phyloP scores from a whole-genome alignment of 495 filamentous ascomycete species.

The Hypoxylon perforatum region DNA sequence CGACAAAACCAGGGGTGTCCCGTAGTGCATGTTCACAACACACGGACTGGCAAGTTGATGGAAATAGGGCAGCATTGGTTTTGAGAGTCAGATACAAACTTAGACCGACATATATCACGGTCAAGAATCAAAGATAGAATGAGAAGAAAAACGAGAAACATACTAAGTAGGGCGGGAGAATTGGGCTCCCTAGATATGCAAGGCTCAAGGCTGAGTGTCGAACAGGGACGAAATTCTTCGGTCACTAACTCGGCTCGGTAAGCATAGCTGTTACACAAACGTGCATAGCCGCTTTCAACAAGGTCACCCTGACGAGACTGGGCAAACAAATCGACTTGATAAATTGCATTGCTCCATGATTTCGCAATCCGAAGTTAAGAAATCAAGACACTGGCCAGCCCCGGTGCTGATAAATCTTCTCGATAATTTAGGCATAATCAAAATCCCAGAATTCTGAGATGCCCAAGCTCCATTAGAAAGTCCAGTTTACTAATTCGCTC shows the following conservation, averaged over 20 bases:
- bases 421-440: background rate
- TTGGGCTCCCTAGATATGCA: too few species aligned
- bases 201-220: too few species aligned
- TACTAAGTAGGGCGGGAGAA: too few species aligned
- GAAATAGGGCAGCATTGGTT: background rate
- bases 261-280: constrained; percentile 18
- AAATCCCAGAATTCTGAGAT: too few species aligned
- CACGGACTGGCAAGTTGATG: constrained; percentile 4
- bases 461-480: too few species aligned
- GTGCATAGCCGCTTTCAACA: constrained; percentile 24
- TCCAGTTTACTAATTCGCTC: too few species aligned
- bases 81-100: too few species aligned
- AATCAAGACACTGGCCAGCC: constrained; percentile 6
- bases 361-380: background rate
- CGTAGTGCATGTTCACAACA: constrained; percentile 2
- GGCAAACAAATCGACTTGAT: constrained; percentile 11
- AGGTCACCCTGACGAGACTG: constrained; percentile 16
- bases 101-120: too few species aligned
- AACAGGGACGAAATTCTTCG: background rate
- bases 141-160: too few species aligned
- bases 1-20: constrained; percentile 17
- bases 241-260: background rate
- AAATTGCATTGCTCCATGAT: constrained; percentile 7
- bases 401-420: background rate
- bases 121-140: too few species aligned